A percentile compares a stretch with the other conserved stretches of the same genome.
Conservation (phyloP, 305 asterid genomes). For the Plantago rigida region DNA sequence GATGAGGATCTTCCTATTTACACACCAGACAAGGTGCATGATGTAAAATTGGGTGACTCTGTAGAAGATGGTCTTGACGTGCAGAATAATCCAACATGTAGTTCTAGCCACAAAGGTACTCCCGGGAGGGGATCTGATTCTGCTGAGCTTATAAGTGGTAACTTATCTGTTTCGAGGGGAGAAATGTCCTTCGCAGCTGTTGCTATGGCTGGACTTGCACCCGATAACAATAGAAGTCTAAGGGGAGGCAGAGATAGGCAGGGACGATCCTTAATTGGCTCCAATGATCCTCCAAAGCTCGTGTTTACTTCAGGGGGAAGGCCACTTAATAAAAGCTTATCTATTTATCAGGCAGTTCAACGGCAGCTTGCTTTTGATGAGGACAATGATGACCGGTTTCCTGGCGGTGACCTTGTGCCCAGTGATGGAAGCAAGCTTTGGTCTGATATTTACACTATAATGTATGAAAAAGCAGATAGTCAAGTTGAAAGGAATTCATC, state of each 20-base stretch:
- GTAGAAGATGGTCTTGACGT: slow-evolving; percentile 35
- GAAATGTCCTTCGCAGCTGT: slow-evolving; percentile 99
- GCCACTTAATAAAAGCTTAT: slow-evolving; percentile 67
- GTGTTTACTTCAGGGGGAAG: slow-evolving; percentile 77
- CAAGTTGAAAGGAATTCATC: slow-evolving; percentile 54
- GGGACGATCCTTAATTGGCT: slow-evolving; percentile 48
- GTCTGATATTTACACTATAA: slow-evolving; percentile 84
- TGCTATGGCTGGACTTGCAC: slow-evolving; percentile 94
- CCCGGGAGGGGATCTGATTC: slow-evolving; percentile 44
- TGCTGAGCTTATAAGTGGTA: slow-evolving; percentile 65
- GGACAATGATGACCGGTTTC: slow-evolving; percentile 69
- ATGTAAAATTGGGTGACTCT: slow-evolving; percentile 76
- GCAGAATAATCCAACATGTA: no score
- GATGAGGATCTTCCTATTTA: slow-evolving; percentile 72
- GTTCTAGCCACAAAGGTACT: slow-evolving; percentile 32
- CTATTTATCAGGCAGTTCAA: slow-evolving; percentile 88
- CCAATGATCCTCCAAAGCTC: slow-evolving; percentile 44
- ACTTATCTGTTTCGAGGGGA: slow-evolving; percentile 75
- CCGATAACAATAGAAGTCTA: slow-evolving; percentile 68
- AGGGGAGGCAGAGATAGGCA: slow-evolving; percentile 38
- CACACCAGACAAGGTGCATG: slow-evolving; percentile 80
- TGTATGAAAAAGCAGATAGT: slow-evolving; percentile 66
- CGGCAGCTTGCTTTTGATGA: slow-evolving; percentile 79
- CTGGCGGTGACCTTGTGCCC: slow-evolving; percentile 68
- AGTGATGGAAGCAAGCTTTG: slow-evolving; percentile 85